Evolutionary conservation across 2,329 filamentous ascomycete genomes (phyloP).

Genomic region (Tolypocladium inflatum): DNA sequence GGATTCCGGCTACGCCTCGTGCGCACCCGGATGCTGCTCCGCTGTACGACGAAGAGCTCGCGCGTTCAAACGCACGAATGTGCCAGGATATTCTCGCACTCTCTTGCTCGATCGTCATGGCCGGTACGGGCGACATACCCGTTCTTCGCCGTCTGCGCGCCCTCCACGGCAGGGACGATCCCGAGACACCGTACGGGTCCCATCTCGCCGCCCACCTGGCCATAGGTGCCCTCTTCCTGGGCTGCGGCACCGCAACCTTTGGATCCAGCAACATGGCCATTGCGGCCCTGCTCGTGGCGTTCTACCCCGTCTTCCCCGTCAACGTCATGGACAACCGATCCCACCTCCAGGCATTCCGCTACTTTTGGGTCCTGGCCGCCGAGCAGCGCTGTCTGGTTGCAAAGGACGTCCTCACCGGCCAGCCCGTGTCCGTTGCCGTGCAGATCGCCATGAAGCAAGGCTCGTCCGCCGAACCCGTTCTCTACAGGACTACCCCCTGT

Average conservation of each 20-base stretch:
- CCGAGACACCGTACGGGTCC: slow-evolving; percentile 82
- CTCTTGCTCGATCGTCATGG: slow-evolving; percentile 82
- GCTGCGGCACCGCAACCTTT: slow-evolving; percentile 86
- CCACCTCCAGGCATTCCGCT: slow-evolving; percentile 90
- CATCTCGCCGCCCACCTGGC: slow-evolving; percentile 90
- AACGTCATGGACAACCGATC: slow-evolving; percentile 88
- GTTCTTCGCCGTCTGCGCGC: slow-evolving; percentile 79
- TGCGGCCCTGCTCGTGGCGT: slow-evolving; percentile 76
- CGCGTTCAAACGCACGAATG: slow-evolving; percentile 75
- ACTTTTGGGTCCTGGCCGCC: slow-evolving; percentile 92
- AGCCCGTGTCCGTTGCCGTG: slow-evolving; percentile 67
- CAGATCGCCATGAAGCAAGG: slow-evolving; percentile 47
- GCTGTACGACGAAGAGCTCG: slow-evolving; percentile 74
- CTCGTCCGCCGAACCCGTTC: slow-evolving; percentile 24
- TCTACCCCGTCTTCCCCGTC: slow-evolving; percentile 88
- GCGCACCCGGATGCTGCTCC: slow-evolving; percentile 19
- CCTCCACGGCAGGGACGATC: slow-evolving; percentile 78
- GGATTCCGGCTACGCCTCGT: slow-evolving; percentile 32
- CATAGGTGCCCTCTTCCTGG: slow-evolving; percentile 82
- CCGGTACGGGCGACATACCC: slow-evolving; percentile 81
- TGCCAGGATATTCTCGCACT: slow-evolving; percentile 84
- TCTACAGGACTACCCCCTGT: slow-evolving; percentile 44
- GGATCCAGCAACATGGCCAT: slow-evolving; percentile 81
- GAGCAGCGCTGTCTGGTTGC: slow-evolving; percentile 83
- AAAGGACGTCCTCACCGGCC: slow-evolving; percentile 75